Evolutionary conservation across 768 basidiomycete genomes (phyloP).

Genomic region (Zangia roseola): DNA sequence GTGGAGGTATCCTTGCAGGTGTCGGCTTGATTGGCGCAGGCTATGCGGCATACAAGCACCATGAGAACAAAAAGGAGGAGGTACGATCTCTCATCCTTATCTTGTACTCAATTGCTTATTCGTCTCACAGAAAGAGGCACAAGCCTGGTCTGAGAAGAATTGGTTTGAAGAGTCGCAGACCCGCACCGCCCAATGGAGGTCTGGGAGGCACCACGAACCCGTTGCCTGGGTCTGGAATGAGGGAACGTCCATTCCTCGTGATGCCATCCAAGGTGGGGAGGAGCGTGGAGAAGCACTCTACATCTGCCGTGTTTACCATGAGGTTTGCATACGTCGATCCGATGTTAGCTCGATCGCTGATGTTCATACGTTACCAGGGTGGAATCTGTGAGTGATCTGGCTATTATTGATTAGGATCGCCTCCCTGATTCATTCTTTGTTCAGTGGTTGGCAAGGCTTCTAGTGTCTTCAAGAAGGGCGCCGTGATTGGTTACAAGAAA

Average conservation of each 20-base stretch:
- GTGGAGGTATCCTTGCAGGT: constrained; percentile 60
- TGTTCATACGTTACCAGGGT: constrained; percentile 37
- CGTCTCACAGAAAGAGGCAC: constrained; percentile 44
- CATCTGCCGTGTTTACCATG: constrained; percentile 57
- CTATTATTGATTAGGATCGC: neutral
- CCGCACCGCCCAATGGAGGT: constrained; percentile 51
- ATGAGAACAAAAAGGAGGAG: constrained; percentile 57
- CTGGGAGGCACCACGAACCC: constrained; percentile 43
- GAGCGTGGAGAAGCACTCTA: constrained; percentile 53
- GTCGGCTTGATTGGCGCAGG: constrained; percentile 53
- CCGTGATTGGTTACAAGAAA: constrained; percentile 58
- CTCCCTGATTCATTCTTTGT: constrained; percentile 2
- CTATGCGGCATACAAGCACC: constrained; percentile 49
- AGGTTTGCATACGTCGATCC: constrained; percentile 38
- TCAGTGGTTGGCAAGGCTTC: constrained; percentile 70
- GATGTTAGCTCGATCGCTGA: neutral
- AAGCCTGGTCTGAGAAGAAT: constrained; percentile 45
- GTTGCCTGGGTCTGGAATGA: constrained; percentile 62
- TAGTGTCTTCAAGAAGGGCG: constrained; percentile 55
- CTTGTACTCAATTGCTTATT: neutral
- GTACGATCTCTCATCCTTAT: constrained; percentile 26
- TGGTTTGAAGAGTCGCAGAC: constrained; percentile 59
- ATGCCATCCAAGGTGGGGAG: constrained; percentile 56
- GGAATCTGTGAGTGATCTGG: constrained; percentile 45
- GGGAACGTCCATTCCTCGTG: constrained; percentile 56